Conservation (phyloP, 208 protist species). For the Acanthamoeba sp. region DNA sequence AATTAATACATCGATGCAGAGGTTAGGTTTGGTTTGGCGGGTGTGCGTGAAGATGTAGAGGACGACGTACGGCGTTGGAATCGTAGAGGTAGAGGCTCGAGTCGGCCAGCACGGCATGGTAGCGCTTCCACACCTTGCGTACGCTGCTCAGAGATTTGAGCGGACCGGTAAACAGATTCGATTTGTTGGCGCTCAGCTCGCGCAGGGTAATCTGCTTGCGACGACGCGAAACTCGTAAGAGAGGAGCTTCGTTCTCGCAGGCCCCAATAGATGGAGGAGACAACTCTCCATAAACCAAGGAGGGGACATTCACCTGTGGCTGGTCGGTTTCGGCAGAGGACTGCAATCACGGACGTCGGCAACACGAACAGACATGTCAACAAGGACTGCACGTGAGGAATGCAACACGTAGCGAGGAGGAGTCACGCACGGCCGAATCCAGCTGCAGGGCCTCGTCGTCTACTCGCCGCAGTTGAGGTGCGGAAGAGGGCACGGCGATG, state of each 20-base stretch:
- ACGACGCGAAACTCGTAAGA: too few relatives aligned
- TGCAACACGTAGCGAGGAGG: too few relatives aligned
- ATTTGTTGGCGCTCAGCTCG: not conserved
- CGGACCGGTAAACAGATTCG: not conserved
- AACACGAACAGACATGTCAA: too few relatives aligned
- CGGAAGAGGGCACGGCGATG: not conserved
- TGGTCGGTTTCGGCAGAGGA: too few relatives aligned
- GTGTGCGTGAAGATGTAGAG: not conserved
- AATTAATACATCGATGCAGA: not conserved
- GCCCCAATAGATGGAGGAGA: too few relatives aligned
- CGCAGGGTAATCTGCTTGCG: not conserved
- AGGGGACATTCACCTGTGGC: too few relatives aligned
- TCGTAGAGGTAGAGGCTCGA: slow-evolving; percentile 17
- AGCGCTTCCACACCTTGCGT: slow-evolving; percentile 26
- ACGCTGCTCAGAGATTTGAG: not conserved
- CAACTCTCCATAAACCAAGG: too few relatives aligned
- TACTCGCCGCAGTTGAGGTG: not conserved
- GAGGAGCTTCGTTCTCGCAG: too few relatives aligned
- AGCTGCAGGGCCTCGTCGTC: not conserved
- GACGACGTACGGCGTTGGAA: not conserved
- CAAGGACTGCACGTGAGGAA: too few relatives aligned
- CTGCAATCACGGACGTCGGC: too few relatives aligned
- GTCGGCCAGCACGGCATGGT: slow-evolving; percentile 19
- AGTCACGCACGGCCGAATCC: too few relatives aligned
- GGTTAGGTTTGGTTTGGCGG: too few relatives aligned